These are phyloP conservation scores for Primulina tabacum DNA, from an alignment of 257 asterid genomes.

Conservation along the genomic window DNA sequence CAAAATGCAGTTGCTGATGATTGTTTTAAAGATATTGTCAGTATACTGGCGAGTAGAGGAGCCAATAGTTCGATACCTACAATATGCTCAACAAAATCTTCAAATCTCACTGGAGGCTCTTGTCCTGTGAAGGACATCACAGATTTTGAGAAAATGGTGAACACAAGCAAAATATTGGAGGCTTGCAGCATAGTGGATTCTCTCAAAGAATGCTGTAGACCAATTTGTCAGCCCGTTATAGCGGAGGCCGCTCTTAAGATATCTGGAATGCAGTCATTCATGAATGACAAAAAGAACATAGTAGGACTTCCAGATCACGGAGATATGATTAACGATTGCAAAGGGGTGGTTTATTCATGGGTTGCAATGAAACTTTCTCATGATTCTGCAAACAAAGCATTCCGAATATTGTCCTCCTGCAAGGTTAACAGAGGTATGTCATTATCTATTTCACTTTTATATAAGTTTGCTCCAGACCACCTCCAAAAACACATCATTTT, in stretches of 20 bases:
- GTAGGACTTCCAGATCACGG: constrained; percentile 50
- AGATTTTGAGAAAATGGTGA: constrained; percentile 74
- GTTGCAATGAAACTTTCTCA: constrained; percentile 72
- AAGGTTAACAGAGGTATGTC: constrained; percentile 84
- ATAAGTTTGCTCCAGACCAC: neutral
- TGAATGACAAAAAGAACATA: constrained; percentile 51
- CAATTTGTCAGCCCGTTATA: constrained; percentile 83
- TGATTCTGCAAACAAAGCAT: constrained; percentile 73
- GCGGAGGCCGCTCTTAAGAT: constrained; percentile 86
- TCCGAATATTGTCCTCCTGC: constrained; percentile 89
- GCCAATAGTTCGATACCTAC: constrained; percentile 76
- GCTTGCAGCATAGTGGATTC: constrained; percentile 85
- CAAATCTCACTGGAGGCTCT: constrained; percentile 87
- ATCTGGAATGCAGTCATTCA: constrained; percentile 52
- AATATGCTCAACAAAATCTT: constrained; percentile 68
- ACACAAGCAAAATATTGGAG: constrained; percentile 80
- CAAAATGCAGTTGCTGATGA: constrained; percentile 79
- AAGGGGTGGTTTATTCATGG: constrained; percentile 84
- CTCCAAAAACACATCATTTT: neutral
- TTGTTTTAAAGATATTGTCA: constrained; percentile 94
- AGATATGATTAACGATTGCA: constrained; percentile 75
- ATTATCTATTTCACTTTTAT: neutral
- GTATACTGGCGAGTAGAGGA: constrained; percentile 90
- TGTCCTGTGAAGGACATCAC: constrained; percentile 83
- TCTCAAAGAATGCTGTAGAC: constrained; percentile 91